Conservation (phyloP, 805 yeast genomes). For the Ogataea paraovalis region DNA sequence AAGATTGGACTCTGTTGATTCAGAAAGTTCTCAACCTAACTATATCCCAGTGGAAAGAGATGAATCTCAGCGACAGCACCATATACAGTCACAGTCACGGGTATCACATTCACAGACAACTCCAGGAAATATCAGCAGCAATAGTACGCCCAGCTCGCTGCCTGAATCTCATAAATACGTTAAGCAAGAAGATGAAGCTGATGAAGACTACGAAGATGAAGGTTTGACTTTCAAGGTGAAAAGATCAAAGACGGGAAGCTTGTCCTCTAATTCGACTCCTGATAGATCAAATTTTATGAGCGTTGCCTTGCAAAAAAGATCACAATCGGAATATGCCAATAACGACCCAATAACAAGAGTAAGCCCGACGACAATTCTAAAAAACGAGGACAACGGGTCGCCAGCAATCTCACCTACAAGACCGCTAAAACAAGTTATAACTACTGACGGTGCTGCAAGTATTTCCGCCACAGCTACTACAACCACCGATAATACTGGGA, state of each 20-base stretch:
- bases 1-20: not conserved
- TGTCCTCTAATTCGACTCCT: not conserved
- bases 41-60: not conserved
- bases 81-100: not conserved
- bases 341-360: not conserved
- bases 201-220: conserved; percentile 7
- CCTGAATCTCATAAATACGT: not conserved
- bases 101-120: not conserved
- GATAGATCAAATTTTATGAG: conserved; percentile 1
- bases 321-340: not conserved
- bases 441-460: too few relatives aligned
- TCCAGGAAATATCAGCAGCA: not conserved
- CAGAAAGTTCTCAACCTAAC: not conserved
- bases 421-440: too few relatives aligned
- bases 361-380: not conserved
- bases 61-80: not conserved
- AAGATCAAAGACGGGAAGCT: not conserved
- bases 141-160: not conserved
- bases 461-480: too few relatives aligned
- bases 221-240: conserved; percentile 4
- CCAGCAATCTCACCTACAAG: not conserved
- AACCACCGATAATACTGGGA: too few relatives aligned
- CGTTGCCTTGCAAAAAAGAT: conserved; percentile 1
- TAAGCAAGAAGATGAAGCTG: not conserved
- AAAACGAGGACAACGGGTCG: not conserved